phyloP scores from a whole-genome alignment of 2,329 filamentous ascomycete genomes.

The Aspergillus fijiensis region DNA sequence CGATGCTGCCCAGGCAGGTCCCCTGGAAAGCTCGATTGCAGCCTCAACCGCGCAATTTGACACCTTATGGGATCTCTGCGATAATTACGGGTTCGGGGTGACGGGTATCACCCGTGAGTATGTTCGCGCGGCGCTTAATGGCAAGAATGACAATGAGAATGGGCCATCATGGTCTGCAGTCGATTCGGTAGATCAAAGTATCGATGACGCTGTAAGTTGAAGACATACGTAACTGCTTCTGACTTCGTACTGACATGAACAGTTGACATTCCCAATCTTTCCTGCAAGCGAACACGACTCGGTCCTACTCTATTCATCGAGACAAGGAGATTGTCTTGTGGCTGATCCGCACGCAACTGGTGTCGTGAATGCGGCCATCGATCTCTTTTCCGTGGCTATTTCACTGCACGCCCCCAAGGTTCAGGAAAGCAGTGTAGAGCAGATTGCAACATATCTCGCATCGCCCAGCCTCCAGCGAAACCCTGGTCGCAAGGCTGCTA shows the following conservation, averaged over 20 bases:
- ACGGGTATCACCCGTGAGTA: conserved; percentile 81
- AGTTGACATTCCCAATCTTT: conserved; percentile 65
- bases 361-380: conserved; percentile 90
- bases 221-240: neutral
- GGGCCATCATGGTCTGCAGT: conserved; percentile 48
- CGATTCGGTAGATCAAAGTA: conserved; percentile 38
- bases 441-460: conserved; percentile 85
- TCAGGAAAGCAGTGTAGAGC: conserved; percentile 93
- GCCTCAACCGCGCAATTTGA: conserved; percentile 88
- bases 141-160: conserved; percentile 62
- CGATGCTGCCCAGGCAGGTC: conserved; percentile 68
- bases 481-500: conserved; percentile 81
- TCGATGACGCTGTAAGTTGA: conserved; percentile 44
- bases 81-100: conserved; percentile 93
- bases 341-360: conserved; percentile 86
- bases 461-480: conserved; percentile 79
- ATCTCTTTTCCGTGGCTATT: conserved; percentile 86
- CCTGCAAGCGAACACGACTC: conserved; percentile 88
- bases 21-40: conserved; percentile 86
- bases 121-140: conserved; percentile 67
- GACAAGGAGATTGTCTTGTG: conserved; percentile 48
- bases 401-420: conserved; percentile 87
- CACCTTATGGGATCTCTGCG: conserved; percentile 88
- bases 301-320: conserved; percentile 67
- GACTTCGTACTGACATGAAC: conserved; percentile 14